Conservation (phyloP, 2,329 filamentous ascomycete genomes). For the Chrysoporthe cubensis region DNA sequence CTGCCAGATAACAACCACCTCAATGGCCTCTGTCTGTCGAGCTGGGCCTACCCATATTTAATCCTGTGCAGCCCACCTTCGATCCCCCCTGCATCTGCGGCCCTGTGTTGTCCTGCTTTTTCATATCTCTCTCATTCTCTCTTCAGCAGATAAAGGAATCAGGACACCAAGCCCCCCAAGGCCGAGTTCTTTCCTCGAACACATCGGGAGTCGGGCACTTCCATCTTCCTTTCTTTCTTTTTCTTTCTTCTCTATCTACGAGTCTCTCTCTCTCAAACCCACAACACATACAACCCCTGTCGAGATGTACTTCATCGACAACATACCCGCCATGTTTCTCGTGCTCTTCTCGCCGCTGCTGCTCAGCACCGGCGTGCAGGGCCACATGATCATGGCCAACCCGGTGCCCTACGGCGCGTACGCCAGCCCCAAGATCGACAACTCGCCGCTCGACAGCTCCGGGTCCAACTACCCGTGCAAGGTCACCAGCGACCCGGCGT, state of each 20-base stretch:
- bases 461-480: constrained; percentile 79
- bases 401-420: constrained; percentile 31
- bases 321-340: constrained; percentile 1
- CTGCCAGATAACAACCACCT: background rate
- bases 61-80: constrained; percentile 1
- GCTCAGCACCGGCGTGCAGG: constrained; percentile 41
- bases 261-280: no score
- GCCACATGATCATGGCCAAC: constrained; percentile 32
- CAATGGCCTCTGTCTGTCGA: constrained; percentile 1
- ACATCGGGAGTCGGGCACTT: background rate
- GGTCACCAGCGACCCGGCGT: constrained; percentile 51
- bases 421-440: constrained; percentile 58
- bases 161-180: background rate
- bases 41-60: background rate
- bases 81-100: background rate
- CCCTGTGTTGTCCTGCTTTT: background rate
- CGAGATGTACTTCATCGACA: constrained; percentile 6
- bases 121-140: background rate
- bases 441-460: constrained; percentile 64
- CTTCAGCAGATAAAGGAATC: background rate
- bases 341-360: constrained; percentile 39
- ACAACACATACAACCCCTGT: background rate
- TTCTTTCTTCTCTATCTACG: background rate
- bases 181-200: background rate
- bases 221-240: background rate